Conservation (phyloP, 2,329 filamentous ascomycete genomes). For the Colletotrichum tofieldiae region DNA sequence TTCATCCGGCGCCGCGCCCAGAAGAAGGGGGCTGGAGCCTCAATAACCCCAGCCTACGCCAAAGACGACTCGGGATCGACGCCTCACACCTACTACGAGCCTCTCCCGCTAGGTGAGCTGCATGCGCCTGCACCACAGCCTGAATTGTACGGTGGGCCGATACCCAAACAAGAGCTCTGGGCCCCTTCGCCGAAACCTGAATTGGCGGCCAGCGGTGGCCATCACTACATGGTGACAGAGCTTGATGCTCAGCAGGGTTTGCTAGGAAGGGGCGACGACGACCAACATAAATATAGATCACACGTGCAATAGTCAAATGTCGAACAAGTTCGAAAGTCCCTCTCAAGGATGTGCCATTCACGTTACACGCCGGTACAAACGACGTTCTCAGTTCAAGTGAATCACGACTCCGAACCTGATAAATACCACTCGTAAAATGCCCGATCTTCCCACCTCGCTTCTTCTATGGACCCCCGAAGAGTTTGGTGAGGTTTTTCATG, state of each 20-base stretch:
- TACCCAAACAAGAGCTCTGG: constrained; percentile 3
- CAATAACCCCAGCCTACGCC: background rate
- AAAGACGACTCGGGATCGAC: background rate
- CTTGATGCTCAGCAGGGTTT: constrained; percentile 3
- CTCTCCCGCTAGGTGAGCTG: constrained; percentile 1
- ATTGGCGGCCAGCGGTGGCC: background rate
- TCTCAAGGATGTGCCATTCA: background rate
- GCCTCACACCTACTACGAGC: background rate
- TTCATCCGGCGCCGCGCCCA: constrained; percentile 7
- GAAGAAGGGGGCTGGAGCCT: background rate
- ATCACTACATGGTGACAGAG: constrained; percentile 25
- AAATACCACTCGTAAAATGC: constrained; percentile 17
- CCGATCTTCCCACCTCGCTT: background rate
- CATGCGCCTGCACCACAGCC: background rate
- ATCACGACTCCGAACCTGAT: background rate
- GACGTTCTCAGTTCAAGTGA: no score
- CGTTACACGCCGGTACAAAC: background rate
- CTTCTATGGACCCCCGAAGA: background rate
- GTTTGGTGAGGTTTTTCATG: no score
- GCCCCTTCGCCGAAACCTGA: background rate
- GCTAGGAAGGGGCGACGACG: background rate
- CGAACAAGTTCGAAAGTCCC: no score
- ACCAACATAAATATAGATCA: background rate
- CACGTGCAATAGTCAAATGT: background rate
- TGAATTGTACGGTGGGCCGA: background rate